Conservation (phyloP, 2,329 filamentous ascomycete genomes). For the Alternaria sp. region DNA sequence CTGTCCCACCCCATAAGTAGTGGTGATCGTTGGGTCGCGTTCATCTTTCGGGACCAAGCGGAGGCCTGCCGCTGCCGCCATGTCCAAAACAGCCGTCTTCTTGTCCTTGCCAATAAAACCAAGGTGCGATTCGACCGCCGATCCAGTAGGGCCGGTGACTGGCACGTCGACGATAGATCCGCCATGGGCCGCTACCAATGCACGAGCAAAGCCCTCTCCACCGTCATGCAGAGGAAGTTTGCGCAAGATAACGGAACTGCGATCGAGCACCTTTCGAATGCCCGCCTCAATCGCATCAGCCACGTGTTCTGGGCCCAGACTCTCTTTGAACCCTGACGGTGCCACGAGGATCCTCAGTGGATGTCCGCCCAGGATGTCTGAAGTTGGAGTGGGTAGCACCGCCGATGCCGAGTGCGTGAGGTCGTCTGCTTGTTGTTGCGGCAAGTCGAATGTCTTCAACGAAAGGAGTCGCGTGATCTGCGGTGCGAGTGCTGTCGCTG, state of each 20-base stretch:
- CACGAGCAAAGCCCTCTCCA: constrained; percentile 59
- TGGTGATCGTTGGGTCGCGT: constrained; percentile 57
- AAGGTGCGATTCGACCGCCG: constrained; percentile 53
- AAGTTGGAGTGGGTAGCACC: constrained; percentile 24
- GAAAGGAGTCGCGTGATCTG: constrained; percentile 25
- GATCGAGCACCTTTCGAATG: constrained; percentile 51
- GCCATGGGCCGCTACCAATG: constrained; percentile 53
- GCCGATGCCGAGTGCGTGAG: constrained; percentile 24
- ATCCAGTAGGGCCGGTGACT: constrained; percentile 55
- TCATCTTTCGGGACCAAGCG: constrained; percentile 54
- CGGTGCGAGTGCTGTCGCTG: constrained; percentile 8
- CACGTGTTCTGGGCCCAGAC: constrained; percentile 56
- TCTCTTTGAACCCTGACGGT: constrained; percentile 63
- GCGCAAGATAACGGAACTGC: constrained; percentile 50
- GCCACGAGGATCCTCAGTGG: constrained; percentile 54
- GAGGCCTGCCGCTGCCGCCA: constrained; percentile 61
- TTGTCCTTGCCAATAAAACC: constrained; percentile 50
- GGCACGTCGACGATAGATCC: constrained; percentile 48
- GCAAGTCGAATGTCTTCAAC: constrained; percentile 30
- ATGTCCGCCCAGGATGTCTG: constrained; percentile 26
- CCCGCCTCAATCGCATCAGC: constrained; percentile 60
- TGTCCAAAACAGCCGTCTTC: constrained; percentile 58
- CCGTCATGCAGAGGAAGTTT: constrained; percentile 62
- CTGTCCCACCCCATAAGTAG: constrained; percentile 60
- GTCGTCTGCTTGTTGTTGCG: constrained; percentile 22